phyloP scores from a whole-genome alignment of 2,329 filamentous ascomycete genomes.

The Alternaria novae-zelandiae region DNA sequence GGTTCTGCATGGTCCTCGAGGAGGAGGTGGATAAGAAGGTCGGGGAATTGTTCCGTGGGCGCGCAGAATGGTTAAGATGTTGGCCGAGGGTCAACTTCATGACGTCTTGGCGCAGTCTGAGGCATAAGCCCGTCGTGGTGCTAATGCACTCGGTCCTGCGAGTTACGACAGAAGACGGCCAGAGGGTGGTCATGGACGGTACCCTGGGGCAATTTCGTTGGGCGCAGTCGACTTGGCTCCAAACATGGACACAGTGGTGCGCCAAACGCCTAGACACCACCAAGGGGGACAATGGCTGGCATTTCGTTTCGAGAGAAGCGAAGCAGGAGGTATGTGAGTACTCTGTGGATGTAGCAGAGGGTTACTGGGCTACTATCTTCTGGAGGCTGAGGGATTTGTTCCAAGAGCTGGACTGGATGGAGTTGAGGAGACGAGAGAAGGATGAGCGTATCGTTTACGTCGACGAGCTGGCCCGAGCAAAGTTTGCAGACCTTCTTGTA shows the following conservation, averaged over 20 bases:
- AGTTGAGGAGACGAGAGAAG: not conserved
- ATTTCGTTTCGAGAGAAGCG: not conserved
- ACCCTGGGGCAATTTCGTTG: slow-evolving; percentile 13
- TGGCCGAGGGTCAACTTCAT: not conserved
- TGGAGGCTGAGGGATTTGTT: slow-evolving; percentile 2
- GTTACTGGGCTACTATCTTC: not conserved
- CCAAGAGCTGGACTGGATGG: slow-evolving; percentile 8
- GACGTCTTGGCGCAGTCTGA: not conserved
- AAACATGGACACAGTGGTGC: not conserved
- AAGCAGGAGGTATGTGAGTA: not conserved
- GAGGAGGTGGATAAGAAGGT: not conserved
- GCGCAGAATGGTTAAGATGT: not conserved
- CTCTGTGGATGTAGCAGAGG: not conserved
- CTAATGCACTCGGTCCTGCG: slow-evolving; percentile 8
- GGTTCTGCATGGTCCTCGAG: slow-evolving; percentile 3
- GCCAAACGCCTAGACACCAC: not conserved
- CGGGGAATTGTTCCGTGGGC: not conserved
- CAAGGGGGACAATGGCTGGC: not conserved
- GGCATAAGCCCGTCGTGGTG: not conserved
- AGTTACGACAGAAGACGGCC: not conserved
- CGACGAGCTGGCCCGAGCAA: not conserved
- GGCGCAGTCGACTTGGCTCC: slow-evolving; percentile 8
- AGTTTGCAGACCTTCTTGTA: not conserved
- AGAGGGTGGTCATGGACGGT: slow-evolving; percentile 8
- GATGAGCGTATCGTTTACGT: not conserved